These are phyloP conservation scores for Diutina mesorugosa DNA, from an alignment of 1,139 yeast genomes.

Conservation along the genomic window DNA sequence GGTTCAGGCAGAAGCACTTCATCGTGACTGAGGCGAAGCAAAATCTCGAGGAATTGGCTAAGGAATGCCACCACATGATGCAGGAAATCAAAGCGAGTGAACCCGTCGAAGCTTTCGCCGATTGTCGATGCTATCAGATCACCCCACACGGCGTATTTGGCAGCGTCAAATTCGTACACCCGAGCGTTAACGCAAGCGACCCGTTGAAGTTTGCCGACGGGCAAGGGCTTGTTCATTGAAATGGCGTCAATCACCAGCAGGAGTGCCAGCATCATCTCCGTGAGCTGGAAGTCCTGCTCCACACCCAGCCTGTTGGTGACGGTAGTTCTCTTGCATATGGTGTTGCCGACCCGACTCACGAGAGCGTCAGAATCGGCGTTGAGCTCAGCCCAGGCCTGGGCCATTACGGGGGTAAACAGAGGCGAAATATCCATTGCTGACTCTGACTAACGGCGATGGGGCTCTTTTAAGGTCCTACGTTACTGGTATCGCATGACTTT, in stretches of 20 bases:
- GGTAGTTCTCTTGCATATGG: neutral
- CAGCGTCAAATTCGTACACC: neutral
- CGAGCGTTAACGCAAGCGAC: neutral
- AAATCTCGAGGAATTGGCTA: neutral
- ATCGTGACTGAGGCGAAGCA: neutral
- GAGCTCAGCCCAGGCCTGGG: neutral
- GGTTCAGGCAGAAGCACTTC: neutral
- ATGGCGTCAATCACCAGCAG: neutral
- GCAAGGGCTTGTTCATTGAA: neutral
- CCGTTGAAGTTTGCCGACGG: neutral
- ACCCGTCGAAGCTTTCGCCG: neutral
- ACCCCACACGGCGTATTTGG: neutral
- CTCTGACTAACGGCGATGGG: neutral
- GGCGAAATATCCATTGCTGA: neutral
- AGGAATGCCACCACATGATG: neutral
- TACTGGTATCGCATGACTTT: neutral
- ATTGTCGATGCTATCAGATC: neutral
- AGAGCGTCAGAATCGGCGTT: neutral
- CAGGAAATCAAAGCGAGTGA: neutral
- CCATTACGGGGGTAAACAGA: neutral
- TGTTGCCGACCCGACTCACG: neutral
- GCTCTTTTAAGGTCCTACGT: neutral
- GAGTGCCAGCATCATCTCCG: neutral
- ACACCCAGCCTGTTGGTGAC: neutral
- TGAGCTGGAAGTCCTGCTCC: neutral